Conservation (phyloP, 1,284 basidiomycete species). For the Ganoderma sinense region DNA sequence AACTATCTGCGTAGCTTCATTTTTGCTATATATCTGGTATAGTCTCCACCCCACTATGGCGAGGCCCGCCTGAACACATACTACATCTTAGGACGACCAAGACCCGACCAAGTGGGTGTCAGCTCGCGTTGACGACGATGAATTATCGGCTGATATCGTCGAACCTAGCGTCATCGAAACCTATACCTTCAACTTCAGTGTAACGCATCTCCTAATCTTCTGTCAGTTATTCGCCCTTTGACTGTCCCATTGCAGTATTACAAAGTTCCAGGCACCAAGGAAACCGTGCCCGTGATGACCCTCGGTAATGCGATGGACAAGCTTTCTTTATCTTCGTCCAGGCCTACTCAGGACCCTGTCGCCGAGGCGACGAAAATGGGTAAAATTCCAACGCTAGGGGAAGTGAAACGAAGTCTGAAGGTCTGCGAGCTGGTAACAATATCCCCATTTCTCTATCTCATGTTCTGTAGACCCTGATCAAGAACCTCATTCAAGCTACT, state of each 20-base stretch:
- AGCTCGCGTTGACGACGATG: constrained; percentile 7
- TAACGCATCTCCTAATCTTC: constrained; percentile 35
- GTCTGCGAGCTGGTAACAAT: constrained; percentile 41
- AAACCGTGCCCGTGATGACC: constrained; percentile 69
- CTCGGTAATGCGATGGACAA: constrained; percentile 64
- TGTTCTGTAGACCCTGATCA: constrained; percentile 62
- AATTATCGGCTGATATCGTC: constrained; percentile 1
- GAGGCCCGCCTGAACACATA: background rate
- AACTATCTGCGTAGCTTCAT: constrained; percentile 82
- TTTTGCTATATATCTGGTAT: constrained; percentile 82
- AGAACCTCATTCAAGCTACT: constrained; percentile 76
- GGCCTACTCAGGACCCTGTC: constrained; percentile 55
- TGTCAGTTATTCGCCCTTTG: background rate
- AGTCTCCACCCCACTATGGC: constrained; percentile 24
- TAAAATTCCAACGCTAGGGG: constrained; percentile 68
- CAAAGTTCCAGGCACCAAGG: constrained; percentile 61
- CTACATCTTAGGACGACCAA: constrained; percentile 68
- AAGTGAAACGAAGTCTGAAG: constrained; percentile 79
- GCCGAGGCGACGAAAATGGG: constrained; percentile 62
- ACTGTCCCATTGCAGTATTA: constrained; percentile 55
- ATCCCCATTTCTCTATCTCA: background rate
- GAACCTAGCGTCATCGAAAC: constrained; percentile 74
- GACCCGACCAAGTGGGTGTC: constrained; percentile 77
- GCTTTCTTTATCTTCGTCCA: constrained; percentile 50
- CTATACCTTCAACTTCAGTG: constrained; percentile 84